Evolutionary conservation across 805 yeast species (phyloP), one percentile per base, ranked within the genome.

Genomic region (Kodamaea leandrae): DNA sequence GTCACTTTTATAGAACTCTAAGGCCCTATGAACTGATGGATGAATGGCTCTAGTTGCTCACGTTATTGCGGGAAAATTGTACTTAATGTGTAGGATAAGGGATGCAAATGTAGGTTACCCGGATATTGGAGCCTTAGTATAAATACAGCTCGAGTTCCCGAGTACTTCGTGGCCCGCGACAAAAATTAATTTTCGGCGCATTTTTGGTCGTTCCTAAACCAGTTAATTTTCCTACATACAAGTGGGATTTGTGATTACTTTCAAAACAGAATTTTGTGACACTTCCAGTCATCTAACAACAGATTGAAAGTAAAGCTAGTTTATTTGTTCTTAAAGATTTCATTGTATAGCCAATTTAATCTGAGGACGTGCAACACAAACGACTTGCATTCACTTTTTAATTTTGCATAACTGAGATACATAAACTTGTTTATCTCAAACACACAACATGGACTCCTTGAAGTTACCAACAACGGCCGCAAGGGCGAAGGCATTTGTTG

Each of bases 401-500:
- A 36, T 20, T 23, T 30, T 30, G 20, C 20, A 14, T 37, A 6
- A 25, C 49, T 43, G 63, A 67, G 74, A 68, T 63, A 65, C 74
- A 68, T 68, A 68, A 47, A 54, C 25, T 68, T 68, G 74, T 66
- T 47, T 48, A 54, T 64, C 71, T 62, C 67, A 21, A 25, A 30
- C 32, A 37, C 43, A 41, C 41, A 42, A 19, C 25, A 83, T 83
- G 89, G 88, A 83, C 56, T 79, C 89, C 35, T 71, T 83, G 46
- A 80, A 83, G 48, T 74, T 82, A 46, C 91, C 91, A 46, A 81
- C 84, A 15, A 83, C 86, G 14, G 87, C 90, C 9, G 86, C 85
- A 4, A 78, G 80, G 55, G 91, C 91, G 8, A 78, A 77, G 55
- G 82, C 80, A 32, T 84, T 83, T 59, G 80, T 84, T 29, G 82